These are phyloP conservation scores for Vaccinium myrtillus DNA, from an alignment of 148 eudicot genomes.

Conservation along the genomic window DNA sequence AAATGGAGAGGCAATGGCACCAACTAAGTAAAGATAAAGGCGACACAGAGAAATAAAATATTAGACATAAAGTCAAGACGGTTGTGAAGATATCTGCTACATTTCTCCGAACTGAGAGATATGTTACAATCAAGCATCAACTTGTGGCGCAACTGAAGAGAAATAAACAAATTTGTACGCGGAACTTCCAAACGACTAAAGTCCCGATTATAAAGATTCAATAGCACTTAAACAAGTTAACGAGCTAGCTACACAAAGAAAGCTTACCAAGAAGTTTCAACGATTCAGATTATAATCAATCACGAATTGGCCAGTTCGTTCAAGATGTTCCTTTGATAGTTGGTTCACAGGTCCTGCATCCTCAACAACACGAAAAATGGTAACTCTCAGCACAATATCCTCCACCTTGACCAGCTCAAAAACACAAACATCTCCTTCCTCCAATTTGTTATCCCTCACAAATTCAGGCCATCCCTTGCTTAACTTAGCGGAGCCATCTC, in stretches of 20 bases:
- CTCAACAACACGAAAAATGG: constrained; percentile 22
- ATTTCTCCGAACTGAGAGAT: neutral
- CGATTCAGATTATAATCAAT: constrained; percentile 14
- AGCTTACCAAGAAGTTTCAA: constrained; percentile 17
- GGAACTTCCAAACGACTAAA: constrained; percentile 15
- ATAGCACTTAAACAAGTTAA: constrained; percentile 15
- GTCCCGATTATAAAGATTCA: neutral
- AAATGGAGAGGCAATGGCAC: neutral
- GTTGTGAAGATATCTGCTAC: neutral
- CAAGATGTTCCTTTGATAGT: constrained; percentile 9
- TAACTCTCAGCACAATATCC: constrained; percentile 24
- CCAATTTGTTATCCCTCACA: constrained; percentile 31
- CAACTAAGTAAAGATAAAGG: neutral
- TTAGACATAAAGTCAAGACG: neutral
- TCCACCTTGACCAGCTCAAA: constrained; percentile 33
- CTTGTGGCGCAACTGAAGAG: neutral
- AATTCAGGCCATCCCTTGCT: constrained; percentile 43
- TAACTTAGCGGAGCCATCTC: constrained; percentile 19
- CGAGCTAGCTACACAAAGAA: neutral
- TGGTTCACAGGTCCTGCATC: constrained; percentile 19
- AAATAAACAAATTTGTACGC: constrained; percentile 12
- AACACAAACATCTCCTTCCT: constrained; percentile 47
- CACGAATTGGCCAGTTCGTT: constrained; percentile 5
- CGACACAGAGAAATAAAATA: neutral
- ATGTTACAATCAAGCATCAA: constrained; percentile 11